Evolutionary conservation across 2,329 filamentous ascomycete species (phyloP).

Genomic region (Ascochyta koolunga): DNA sequence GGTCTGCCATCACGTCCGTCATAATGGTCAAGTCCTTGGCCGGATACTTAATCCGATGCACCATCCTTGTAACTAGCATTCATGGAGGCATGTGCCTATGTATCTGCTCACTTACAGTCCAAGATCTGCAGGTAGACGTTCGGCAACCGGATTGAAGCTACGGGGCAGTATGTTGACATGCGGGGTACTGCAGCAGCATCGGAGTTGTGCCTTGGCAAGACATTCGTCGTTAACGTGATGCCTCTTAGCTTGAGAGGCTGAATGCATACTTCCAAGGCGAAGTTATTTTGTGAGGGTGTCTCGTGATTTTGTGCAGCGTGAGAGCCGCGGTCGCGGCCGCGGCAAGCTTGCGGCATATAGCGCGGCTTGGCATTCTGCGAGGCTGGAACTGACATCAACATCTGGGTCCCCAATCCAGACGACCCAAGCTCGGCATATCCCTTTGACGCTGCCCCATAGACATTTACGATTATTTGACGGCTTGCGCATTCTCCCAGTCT

Average conservation of each 20-base stretch:
- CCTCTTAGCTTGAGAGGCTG: too few species aligned
- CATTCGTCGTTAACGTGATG: too few species aligned
- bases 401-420: not conserved
- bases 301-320: not conserved
- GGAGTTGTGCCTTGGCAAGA: too few species aligned
- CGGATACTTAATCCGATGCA: not conserved
- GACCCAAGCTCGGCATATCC: conserved; percentile 5
- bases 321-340: conserved; percentile 1
- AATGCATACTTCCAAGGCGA: too few species aligned
- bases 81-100: not conserved
- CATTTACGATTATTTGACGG: not conserved
- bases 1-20: too few species aligned
- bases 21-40: not conserved
- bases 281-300: too few species aligned
- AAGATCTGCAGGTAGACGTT: too few species aligned
- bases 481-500: conserved; percentile 1
- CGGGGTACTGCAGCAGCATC: too few species aligned
- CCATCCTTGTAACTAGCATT: not conserved
- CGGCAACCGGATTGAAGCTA: too few species aligned
- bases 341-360: not conserved
- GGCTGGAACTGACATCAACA: conserved; percentile 19
- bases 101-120: not conserved
- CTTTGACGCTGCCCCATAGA: not conserved
- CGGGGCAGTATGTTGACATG: too few species aligned
- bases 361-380: conserved; percentile 2